phyloP scores from a whole-genome alignment of 1,284 basidiomycete genomes.

The Cutaneotrichosporon dermatis region DNA sequence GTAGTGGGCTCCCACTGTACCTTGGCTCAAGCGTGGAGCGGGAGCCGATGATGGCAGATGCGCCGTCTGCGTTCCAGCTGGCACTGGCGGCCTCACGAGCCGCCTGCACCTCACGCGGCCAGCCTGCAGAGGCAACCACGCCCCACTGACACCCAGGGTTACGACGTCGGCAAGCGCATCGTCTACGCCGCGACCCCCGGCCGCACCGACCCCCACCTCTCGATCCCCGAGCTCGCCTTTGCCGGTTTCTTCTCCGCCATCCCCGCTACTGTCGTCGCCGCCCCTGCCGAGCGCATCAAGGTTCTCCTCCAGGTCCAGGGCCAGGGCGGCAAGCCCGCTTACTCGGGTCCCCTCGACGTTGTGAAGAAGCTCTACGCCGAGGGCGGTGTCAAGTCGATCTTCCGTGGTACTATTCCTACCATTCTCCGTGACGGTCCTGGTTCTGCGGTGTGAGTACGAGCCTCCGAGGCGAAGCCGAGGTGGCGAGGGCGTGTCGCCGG shows the following conservation, averaged over 20 bases:
- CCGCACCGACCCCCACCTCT: slow-evolving; percentile 54
- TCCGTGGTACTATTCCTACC: slow-evolving; percentile 87
- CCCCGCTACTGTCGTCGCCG: slow-evolving; percentile 86
- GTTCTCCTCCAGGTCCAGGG: slow-evolving; percentile 94
- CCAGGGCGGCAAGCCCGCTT: slow-evolving; percentile 70
- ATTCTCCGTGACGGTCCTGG: slow-evolving; percentile 93
- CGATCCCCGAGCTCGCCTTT: slow-evolving; percentile 76
- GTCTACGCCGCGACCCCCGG: slow-evolving; percentile 60
- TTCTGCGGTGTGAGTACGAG: slow-evolving; percentile 74
- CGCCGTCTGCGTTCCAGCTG: too few species aligned
- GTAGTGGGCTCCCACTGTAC: too few species aligned
- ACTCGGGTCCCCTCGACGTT: slow-evolving; percentile 90
- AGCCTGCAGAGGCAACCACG: too few species aligned
- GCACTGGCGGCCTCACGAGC: too few species aligned
- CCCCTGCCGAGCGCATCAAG: slow-evolving; percentile 95
- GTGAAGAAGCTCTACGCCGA: slow-evolving; percentile 88
- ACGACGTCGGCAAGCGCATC: slow-evolving; percentile 87
- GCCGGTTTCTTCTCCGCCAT: slow-evolving; percentile 95
- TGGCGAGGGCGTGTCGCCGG: too few species aligned
- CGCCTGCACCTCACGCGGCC: too few species aligned
- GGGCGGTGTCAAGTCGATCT: slow-evolving; percentile 88
- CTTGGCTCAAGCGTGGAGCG: too few species aligned
- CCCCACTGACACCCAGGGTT: slow-evolving; percentile 59
- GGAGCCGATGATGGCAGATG: too few species aligned
- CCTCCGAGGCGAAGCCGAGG: too few species aligned